Base-by-base conservation (phyloP, 805 yeast species). In the Wickerhamomyces pijperi region DNA sequence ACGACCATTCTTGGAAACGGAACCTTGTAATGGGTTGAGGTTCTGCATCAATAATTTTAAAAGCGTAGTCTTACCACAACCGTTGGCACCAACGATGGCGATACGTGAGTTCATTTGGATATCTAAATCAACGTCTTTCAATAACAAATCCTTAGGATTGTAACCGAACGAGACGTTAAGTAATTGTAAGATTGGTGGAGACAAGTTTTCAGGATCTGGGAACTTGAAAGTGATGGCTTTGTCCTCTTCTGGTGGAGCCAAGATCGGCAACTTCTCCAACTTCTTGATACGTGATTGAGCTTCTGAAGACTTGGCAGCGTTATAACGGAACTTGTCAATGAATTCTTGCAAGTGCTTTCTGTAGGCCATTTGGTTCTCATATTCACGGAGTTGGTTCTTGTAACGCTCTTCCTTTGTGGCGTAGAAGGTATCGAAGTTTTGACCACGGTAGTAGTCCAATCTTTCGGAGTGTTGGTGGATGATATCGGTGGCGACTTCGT, bases 231-330 rank as follows among this genome's bases (percentile, higher is more conserved):
- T 77, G 47, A 87, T 72, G 28, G 71, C 73, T 53, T 82, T 82
- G 37, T 90, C 97, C 50, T 85, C 95, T 60, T 86, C 94, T 17
- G 98, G 98, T 31, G 94, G 81, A 58, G 90, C 97, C 55, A 92
- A 67, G 11, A 82, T 64, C 3, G 99, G 99, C 48, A 92, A 67
- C 57, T 92, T 92, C 60, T 92, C 98, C 64, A 92, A 72, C 58
- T 92, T 92, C 60, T 92, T 92, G 61, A 92, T 92, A 66, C 98
- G 80, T 5, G 97, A 87, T 63, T 92, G 98, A 0, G 99, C 98
- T 64, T 92, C 99, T 9, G 87, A 78, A 0, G 97, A 84, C 60
- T 88, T 90, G 28, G 97, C 97, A 3, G 99, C 99, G 61, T 90
- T 92, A 62, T 92, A 92, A 59, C 98, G 73, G 66, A 81, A 92